Conservation (phyloP, 2,329 filamentous ascomycete species). For the Talaromyces albobiverticillius region DNA sequence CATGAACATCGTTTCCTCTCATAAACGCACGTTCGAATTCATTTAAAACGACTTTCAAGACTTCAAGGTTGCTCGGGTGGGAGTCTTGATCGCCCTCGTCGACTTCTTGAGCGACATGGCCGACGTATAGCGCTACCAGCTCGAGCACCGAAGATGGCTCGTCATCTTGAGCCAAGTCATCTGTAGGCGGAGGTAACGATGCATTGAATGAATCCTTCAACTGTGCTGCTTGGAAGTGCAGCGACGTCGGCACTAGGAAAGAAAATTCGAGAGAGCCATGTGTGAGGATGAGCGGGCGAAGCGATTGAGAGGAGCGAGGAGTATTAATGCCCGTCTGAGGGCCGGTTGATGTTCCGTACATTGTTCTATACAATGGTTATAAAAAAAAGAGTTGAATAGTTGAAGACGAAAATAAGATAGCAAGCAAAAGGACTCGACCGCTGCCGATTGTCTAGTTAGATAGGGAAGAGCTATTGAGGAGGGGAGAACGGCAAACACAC, state of each 20-base stretch:
- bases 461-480: background rate
- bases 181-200: slow-evolving; percentile 83
- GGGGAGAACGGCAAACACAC: background rate
- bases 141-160: slow-evolving; percentile 96
- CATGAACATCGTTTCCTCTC: slow-evolving; percentile 93
- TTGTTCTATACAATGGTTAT: slow-evolving; percentile 44
- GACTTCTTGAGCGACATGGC: slow-evolving; percentile 82
- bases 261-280: slow-evolving; percentile 96
- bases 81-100: slow-evolving; percentile 89
- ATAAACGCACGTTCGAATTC: slow-evolving; percentile 97
- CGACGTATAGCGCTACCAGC: slow-evolving; percentile 89
- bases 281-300: slow-evolving; percentile 83
- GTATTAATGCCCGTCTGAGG: slow-evolving; percentile 96
- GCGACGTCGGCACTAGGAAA: slow-evolving; percentile 88
- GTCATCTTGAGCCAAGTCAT: slow-evolving; percentile 96
- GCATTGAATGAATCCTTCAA: slow-evolving; percentile 86
- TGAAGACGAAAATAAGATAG: slow-evolving; percentile 1
- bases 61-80: slow-evolving; percentile 85
- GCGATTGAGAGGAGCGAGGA: slow-evolving; percentile 86
- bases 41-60: slow-evolving; percentile 86
- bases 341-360: slow-evolving; percentile 81
- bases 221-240: slow-evolving; percentile 95
- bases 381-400: no score
- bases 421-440: background rate
- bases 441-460: background rate